Evolutionary conservation across 2,329 filamentous ascomycete species (phyloP), one percentile per base, ranked within the genome.

Genomic region (Talaromyces amestolkiae): DNA sequence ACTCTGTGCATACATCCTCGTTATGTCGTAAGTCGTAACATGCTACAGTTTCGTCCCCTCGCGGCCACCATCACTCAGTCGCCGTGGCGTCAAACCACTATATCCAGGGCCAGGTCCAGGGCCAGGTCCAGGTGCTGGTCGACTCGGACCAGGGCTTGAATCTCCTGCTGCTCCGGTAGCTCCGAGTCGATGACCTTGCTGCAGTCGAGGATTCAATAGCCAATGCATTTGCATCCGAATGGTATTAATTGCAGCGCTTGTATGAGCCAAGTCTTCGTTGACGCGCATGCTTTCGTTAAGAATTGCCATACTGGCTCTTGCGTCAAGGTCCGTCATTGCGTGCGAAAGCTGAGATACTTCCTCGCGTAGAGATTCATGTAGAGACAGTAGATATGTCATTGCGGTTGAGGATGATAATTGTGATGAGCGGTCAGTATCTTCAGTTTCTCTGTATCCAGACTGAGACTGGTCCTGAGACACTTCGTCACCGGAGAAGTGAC

Each of bases 141-240:
- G 58, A 47, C 68, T 65, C 35, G 66, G 68, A 37, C 58, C 63
- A 15, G 63, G 24, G n/a, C 68, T 70, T 10, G 68, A 58, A 15
- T 63, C 61, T 56, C 13, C 68, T 58, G 9, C 69, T 69, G 22
- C 65, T 68, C 22, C 65, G 41, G 27, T 60, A 68, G 47, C 66
- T 58, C 56, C 65, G 49, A 61, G 58, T 33, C 63, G 60, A 56
- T 77, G 71, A 2, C 72, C 73, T 24, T 81, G 75, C 65, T 86
- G 83, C 66, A 87, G 74, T 19, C 85, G 82, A 1, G 84, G 81
- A 66, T 84, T 85, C 71, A 87, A 84, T 13, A 88, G 79, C 86
- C 86, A 88, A 61, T 87, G 85, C 24, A 89, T 79, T 70, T 89
- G 86, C 78, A 87, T 82, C 63, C 84, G 81, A 67, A 88, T 81